Percentiles rank a stretch among this genome's conserved stretches.
phyloP scores from a whole-genome alignment of 305 asterid species.

The Solanum hybrid region DNA sequence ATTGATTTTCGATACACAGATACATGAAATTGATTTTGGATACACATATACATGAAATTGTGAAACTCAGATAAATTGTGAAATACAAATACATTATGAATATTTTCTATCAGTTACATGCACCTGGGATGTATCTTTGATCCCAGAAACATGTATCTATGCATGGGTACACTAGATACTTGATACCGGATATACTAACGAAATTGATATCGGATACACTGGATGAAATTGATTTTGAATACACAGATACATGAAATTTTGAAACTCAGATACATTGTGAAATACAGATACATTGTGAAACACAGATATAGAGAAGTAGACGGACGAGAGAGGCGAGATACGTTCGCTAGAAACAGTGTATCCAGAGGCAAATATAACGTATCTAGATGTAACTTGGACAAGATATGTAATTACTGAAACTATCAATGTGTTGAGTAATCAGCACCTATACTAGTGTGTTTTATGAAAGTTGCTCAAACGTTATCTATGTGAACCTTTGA shows the following conservation, averaged over 20 bases:
- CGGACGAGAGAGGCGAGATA: neutral
- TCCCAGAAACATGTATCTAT: neutral
- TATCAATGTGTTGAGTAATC: neutral
- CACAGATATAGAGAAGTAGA: neutral
- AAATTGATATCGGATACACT: neutral
- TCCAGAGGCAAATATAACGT: neutral
- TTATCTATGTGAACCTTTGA: neutral
- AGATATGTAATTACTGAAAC: neutral
- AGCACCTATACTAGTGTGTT: neutral
- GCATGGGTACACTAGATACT: neutral
- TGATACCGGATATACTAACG: neutral
- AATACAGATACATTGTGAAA: neutral
- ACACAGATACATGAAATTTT: neutral
- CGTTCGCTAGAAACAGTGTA: neutral
- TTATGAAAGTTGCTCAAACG: neutral
- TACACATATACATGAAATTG: neutral
- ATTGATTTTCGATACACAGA: neutral
- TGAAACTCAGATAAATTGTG: neutral
- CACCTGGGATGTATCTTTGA: neutral
- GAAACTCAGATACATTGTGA: neutral
- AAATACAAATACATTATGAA: neutral
- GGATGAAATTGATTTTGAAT: neutral
- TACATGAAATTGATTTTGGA: neutral
- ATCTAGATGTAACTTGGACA: neutral
- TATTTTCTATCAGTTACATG: neutral